phyloP scores from a whole-genome alignment of 192 early-diverging fungal genomes.

The Lobulomyces angularis region DNA sequence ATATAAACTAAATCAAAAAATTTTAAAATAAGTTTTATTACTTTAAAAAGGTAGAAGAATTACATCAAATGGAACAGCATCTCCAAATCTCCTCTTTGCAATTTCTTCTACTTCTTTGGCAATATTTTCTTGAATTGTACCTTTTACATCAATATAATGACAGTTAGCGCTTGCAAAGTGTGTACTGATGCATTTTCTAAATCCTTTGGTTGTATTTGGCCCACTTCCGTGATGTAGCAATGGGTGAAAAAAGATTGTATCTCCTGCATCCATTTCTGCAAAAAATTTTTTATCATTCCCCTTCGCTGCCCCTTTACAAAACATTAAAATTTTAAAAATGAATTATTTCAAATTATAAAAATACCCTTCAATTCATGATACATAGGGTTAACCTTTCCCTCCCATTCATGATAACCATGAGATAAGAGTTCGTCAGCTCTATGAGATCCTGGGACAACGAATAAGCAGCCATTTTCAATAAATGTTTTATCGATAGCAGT shows the following conservation, averaged over 20 bases:
- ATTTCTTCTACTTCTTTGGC: background rate
- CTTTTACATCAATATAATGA: background rate
- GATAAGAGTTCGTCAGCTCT: background rate
- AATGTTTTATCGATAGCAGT: too few relatives aligned
- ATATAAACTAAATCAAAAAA: too few relatives aligned
- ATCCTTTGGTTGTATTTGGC: background rate
- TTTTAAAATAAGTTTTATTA: too few relatives aligned
- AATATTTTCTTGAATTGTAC: background rate
- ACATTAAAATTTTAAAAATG: background rate
- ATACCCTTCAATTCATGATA: background rate
- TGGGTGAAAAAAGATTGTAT: background rate
- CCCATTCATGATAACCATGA: background rate
- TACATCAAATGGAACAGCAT: too few relatives aligned
- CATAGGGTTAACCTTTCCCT: background rate
- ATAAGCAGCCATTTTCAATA: too few relatives aligned
- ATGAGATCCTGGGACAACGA: too few relatives aligned
- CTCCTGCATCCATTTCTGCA: background rate
- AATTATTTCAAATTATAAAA: background rate
- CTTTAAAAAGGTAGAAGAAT: too few relatives aligned
- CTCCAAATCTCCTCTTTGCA: too few relatives aligned
- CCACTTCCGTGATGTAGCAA: background rate
- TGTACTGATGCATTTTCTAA: background rate
- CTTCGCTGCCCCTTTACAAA: background rate
- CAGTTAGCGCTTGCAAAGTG: background rate
- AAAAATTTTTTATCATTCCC: too few relatives aligned